phyloP scores from a whole-genome alignment of 2,329 filamentous ascomycete species.

The Monosporascus sp. region DNA sequence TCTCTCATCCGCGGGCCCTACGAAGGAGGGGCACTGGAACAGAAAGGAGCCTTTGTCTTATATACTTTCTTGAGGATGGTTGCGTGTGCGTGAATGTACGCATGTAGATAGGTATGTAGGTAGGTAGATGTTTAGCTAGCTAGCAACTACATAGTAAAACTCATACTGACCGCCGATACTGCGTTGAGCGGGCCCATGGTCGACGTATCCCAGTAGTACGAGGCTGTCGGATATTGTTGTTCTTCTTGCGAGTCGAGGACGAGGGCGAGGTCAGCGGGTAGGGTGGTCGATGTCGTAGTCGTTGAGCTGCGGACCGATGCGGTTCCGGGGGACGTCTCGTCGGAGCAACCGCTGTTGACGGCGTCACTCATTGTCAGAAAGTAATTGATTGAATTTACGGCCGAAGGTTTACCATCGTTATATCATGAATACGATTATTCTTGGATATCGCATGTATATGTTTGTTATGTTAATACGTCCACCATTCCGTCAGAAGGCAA shows the following conservation, averaged over 20 bases:
- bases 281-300: conserved; percentile 7
- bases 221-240: conserved; percentile 20
- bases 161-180: conserved; percentile 46
- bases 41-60: too few species aligned
- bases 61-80: too few species aligned
- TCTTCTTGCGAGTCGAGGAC: conserved; percentile 13
- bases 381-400: not conserved
- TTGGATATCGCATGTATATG: not conserved
- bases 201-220: conserved; percentile 51
- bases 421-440: not conserved
- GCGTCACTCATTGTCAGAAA: not conserved
- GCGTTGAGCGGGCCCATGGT: conserved; percentile 53
- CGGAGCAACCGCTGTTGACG: conserved; percentile 7
- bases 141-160: conserved; percentile 4
- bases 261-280: conserved; percentile 21
- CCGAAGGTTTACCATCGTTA: not conserved
- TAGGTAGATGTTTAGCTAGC: not conserved
- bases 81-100: not conserved
- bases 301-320: conserved; percentile 13
- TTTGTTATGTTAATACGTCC: not conserved
- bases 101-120: not conserved
- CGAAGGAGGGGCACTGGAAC: too few species aligned
- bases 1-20: too few species aligned
- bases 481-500: too few species aligned
- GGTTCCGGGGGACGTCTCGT: conserved; percentile 5